A percentile compares a stretch with the other conserved stretches of the same genome.
These are phyloP conservation scores for Irpex sp. DNA, from an alignment of 1,284 basidiomycete genomes.

Conservation along the genomic window DNA sequence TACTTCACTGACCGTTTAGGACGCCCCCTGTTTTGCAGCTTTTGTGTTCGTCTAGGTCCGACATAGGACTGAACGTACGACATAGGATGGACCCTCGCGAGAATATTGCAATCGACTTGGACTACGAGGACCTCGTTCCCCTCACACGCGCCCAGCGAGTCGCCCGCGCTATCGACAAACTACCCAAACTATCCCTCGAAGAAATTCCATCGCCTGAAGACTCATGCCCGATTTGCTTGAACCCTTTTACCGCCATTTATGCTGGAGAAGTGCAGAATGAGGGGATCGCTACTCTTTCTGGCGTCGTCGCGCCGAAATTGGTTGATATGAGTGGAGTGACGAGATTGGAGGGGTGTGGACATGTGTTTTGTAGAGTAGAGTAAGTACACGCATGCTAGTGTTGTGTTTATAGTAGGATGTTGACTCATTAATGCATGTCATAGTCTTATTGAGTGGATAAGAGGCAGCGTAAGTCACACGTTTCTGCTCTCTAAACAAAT, in stretches of 20 bases:
- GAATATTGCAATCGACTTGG: background rate
- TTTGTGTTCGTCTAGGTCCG: background rate
- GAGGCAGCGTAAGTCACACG: conserved; percentile 37
- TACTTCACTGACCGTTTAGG: background rate
- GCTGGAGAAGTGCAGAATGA: conserved; percentile 11
- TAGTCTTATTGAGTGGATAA: conserved; percentile 63
- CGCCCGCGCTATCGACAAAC: conserved; percentile 28
- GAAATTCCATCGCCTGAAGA: conserved; percentile 40
- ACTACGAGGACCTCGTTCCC: background rate
- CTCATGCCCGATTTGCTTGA: conserved; percentile 58
- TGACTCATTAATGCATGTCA: conserved; percentile 1
- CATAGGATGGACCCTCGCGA: too few species aligned
- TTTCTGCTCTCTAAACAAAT: background rate
- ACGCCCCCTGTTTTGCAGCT: background rate
- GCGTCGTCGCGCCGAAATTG: conserved; percentile 7
- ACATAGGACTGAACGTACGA: too few species aligned
- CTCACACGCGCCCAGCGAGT: conserved; percentile 21
- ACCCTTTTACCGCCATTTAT: conserved; percentile 41
- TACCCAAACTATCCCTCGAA: conserved; percentile 41
- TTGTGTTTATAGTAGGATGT: background rate
- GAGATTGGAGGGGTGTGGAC: conserved; percentile 51
- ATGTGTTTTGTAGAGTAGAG: conserved; percentile 65
- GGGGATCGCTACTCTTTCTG: background rate
- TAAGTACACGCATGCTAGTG: conserved; percentile 27
- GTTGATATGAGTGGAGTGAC: conserved; percentile 41